These are phyloP conservation scores for Wallacemonas sp. DNA, from an alignment of 208 protist genomes.

Conservation along the genomic window DNA sequence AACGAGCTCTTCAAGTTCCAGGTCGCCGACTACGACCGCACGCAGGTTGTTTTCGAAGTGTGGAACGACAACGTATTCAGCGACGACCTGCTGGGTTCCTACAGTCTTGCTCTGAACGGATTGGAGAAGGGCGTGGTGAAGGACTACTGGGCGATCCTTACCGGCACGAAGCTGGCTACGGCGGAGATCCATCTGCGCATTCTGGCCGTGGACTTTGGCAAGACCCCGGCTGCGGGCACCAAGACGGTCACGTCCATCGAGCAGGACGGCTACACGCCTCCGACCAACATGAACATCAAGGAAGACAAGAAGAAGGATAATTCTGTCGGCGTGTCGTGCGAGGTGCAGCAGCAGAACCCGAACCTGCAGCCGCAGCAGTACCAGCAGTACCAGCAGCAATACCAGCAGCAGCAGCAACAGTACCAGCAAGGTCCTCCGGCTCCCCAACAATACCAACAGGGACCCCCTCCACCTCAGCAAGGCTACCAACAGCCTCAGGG, in stretches of 20 bases:
- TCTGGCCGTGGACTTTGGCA: constrained; percentile 64
- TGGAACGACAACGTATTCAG: constrained; percentile 59
- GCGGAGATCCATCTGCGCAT: constrained; percentile 62
- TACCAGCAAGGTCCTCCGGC: constrained; percentile 20
- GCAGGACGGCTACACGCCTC: constrained; percentile 9
- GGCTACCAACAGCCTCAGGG: constrained; percentile 11
- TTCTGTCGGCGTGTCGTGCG: neutral
- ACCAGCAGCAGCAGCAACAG: constrained; percentile 16
- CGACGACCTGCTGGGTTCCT: constrained; percentile 56
- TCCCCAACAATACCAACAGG: constrained; percentile 12
- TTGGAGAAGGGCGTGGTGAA: constrained; percentile 50
- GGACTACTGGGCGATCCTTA: constrained; percentile 60
- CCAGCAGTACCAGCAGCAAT: constrained; percentile 15
- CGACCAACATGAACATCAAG: constrained; percentile 23
- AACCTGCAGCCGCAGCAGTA: constrained; percentile 6
- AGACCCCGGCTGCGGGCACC: constrained; percentile 13
- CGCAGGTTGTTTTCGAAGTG: constrained; percentile 54
- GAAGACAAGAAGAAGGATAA: constrained; percentile 19
- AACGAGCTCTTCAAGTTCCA: constrained; percentile 74
- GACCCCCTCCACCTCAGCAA: neutral
- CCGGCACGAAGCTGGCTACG: constrained; percentile 33
- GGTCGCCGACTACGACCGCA: constrained; percentile 49
- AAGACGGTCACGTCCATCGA: constrained; percentile 23
- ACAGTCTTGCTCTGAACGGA: constrained; percentile 55
- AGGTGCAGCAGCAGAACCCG: constrained; percentile 4